Evolutionary conservation across 163 green algal species (phyloP).

Genomic region (Scenedesmus sp.): DNA sequence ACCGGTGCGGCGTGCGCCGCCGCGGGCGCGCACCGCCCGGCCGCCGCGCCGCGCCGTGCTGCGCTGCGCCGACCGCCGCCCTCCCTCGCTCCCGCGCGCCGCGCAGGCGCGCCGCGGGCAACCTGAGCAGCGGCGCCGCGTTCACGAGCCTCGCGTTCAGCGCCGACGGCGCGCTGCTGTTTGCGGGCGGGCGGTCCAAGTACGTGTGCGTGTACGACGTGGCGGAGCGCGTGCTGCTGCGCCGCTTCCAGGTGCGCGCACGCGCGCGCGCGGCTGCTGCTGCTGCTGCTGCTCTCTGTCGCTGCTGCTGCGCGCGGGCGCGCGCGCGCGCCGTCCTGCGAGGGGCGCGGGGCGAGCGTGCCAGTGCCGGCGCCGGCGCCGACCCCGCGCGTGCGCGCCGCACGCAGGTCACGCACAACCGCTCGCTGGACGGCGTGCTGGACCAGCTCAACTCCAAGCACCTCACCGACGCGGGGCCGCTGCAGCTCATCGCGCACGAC

Average conservation of each 20-base stretch:
- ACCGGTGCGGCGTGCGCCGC: conserved; percentile 68
- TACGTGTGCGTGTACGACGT: conserved; percentile 97
- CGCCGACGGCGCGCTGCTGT: conserved; percentile 88
- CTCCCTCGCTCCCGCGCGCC: not conserved
- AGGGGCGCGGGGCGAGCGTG: no score
- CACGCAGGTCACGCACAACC: conserved; percentile 73
- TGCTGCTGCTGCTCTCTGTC: no score
- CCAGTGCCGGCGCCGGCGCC: no score
- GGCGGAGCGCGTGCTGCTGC: conserved; percentile 87
- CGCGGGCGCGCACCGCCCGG: not conserved
- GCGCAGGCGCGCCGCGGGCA: conserved; percentile 69
- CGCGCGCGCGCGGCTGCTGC: no score
- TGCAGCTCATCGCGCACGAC: conserved; percentile 83
- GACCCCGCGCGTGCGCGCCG: not conserved
- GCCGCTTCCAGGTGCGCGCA: conserved; percentile 77
- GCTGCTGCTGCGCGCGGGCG: no score
- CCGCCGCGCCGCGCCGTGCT: not conserved
- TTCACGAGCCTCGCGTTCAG: conserved; percentile 93
- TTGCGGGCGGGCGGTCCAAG: conserved; percentile 76
- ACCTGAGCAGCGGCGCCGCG: conserved; percentile 71
- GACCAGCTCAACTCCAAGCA: conserved; percentile 90
- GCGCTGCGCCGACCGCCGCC: not conserved
- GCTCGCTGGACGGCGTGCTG: conserved; percentile 90
- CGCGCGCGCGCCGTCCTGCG: no score
- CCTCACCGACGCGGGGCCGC: conserved; percentile 91